These are phyloP conservation scores for Penicillium daleae DNA, from an alignment of 495 filamentous ascomycete genomes.

Conservation along the genomic window DNA sequence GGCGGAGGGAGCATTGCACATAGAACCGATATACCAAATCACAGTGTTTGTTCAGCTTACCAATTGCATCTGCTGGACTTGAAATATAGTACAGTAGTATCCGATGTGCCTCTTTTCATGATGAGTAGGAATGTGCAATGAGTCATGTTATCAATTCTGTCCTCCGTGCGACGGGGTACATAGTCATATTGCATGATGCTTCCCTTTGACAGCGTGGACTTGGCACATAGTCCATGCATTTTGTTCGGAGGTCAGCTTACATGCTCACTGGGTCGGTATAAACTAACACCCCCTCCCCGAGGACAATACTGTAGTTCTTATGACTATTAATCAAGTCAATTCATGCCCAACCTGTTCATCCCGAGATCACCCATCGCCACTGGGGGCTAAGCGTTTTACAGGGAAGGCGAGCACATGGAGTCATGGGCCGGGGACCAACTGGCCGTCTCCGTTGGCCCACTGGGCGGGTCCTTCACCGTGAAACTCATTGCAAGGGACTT, in stretches of 20 bases:
- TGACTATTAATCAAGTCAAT: background rate
- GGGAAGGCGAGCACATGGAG: conserved; percentile 20
- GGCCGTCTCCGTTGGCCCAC: conserved; percentile 4
- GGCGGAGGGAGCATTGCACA: conserved; percentile 6
- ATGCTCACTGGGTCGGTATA: no score
- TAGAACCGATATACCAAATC: conserved; percentile 8
- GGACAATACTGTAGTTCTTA: background rate
- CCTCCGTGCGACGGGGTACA: background rate
- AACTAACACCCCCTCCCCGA: no score
- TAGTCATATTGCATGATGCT: background rate
- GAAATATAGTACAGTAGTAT: background rate
- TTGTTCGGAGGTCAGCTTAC: no score
- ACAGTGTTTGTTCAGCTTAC: conserved; percentile 1
- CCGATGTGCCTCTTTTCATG: no score
- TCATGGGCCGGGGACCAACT: conserved; percentile 21
- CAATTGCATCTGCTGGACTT: background rate
- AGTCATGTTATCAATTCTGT: background rate
- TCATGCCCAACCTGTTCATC: background rate
- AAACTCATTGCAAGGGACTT: background rate
- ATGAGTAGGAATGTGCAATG: background rate
- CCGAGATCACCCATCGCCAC: conserved; percentile 20
- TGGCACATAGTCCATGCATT: no score
- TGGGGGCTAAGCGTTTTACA: conserved; percentile 17
- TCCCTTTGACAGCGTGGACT: no score
- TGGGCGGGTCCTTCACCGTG: conserved; percentile 1